A percentile compares a stretch with the other conserved stretches of the same genome.
Evolutionary conservation across 2,329 filamentous ascomycete species (phyloP).

Genomic region (Zymoseptoria brevis): DNA sequence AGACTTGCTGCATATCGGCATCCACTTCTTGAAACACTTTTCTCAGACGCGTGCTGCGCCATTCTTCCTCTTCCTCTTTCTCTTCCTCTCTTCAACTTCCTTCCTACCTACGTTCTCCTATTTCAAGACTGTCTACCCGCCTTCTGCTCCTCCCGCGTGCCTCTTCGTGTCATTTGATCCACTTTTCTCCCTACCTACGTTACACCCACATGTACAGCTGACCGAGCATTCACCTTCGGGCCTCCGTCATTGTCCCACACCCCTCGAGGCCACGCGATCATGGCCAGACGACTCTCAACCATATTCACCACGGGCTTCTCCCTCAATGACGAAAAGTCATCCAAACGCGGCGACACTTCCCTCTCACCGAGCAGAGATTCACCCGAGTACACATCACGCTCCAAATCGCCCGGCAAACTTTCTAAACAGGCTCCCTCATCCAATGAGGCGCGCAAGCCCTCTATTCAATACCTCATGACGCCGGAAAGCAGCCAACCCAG

Average conservation of each 20-base stretch:
- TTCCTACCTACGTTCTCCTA: background rate
- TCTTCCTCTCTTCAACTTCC: background rate
- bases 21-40: background rate
- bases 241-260: background rate
- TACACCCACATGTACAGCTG: background rate
- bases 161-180: background rate
- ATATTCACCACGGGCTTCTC: conserved; percentile 13
- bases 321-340: conserved; percentile 12
- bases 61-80: background rate
- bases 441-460: conserved; percentile 11
- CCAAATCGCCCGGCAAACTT: conserved; percentile 15
- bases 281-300: conserved; percentile 18
- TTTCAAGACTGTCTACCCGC: background rate
- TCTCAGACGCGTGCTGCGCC: background rate
- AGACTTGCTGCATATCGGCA: background rate
- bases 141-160: background rate
- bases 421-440: conserved; percentile 16
- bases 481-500: conserved; percentile 15
- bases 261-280: conserved; percentile 2
- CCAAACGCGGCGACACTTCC: conserved; percentile 5
- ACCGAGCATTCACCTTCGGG: background rate
- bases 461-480: conserved; percentile 12
- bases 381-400: conserved; percentile 10
- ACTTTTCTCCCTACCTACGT: background rate
- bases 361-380: conserved; percentile 11